Conservation (phyloP, 2,329 filamentous ascomycete genomes). For the Exophiala dermatitidis region DNA sequence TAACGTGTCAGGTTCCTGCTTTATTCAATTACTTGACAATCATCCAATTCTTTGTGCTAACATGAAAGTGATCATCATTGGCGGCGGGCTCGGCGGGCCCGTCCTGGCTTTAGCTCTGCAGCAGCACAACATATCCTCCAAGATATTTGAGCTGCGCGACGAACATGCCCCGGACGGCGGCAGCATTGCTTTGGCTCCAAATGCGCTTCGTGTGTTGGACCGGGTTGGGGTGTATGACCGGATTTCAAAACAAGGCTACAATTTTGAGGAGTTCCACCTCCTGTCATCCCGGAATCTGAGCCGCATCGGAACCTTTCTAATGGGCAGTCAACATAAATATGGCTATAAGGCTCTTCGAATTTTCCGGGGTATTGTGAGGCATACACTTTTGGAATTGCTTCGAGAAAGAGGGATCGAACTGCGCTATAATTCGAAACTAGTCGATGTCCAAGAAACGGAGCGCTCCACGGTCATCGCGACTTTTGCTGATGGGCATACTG, state of each 20-base stretch:
- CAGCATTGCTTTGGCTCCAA: slow-evolving; percentile 53
- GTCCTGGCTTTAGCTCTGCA: slow-evolving; percentile 51
- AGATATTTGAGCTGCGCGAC: slow-evolving; percentile 47
- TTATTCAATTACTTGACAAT: neutral
- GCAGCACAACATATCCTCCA: slow-evolving; percentile 43
- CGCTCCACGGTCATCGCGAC: slow-evolving; percentile 8
- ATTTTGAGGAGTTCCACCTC: slow-evolving; percentile 47
- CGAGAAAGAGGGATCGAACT: slow-evolving; percentile 14
- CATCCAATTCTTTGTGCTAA: neutral
- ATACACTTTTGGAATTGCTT: slow-evolving; percentile 12
- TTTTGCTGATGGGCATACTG: slow-evolving; percentile 13
- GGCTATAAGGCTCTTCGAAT: slow-evolving; percentile 27
- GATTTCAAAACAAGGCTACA: slow-evolving; percentile 41
- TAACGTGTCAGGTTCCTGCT: no score
- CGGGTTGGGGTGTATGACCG: slow-evolving; percentile 43
- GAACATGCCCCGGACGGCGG: slow-evolving; percentile 45
- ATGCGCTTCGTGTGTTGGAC: slow-evolving; percentile 50
- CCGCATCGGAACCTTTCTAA: slow-evolving; percentile 13
- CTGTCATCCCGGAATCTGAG: slow-evolving; percentile 31
- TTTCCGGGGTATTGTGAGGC: slow-evolving; percentile 15
- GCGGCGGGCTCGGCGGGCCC: slow-evolving; percentile 20
- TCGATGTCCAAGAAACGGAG: slow-evolving; percentile 13
- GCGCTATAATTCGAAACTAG: slow-evolving; percentile 11
- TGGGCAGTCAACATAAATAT: slow-evolving; percentile 31
- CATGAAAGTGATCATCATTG: slow-evolving; percentile 18